Evolutionary conservation across 2,329 filamentous ascomycete species (phyloP), one percentile per base, ranked within the genome.

Genomic region (Hypoxylon sp.): DNA sequence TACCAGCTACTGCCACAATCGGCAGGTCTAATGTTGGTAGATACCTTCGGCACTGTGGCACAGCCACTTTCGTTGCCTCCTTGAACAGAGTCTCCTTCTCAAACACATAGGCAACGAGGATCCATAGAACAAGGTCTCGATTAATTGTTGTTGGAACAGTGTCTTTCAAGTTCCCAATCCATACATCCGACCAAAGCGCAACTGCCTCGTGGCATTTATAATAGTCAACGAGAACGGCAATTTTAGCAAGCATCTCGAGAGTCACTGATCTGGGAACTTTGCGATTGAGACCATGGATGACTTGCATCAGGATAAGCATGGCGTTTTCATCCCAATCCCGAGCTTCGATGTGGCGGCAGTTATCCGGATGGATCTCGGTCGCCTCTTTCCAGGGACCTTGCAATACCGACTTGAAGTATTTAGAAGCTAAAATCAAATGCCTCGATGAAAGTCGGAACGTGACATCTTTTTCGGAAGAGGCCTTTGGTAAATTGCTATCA

Each of bases 251-350:
- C 62, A 58, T 65, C 44, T 68, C 68, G 2, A 68, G 46, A 9
- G 10, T 54, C 4, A 68, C 13, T 0, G n/a, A 29, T 39, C 46
- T 29, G 5, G 65, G 68, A 2, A 68, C 62, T 2, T 29, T 17
- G 14, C 22, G 42, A 42, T 63, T 65, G 13, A 35, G 65, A n/a
- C 65, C 52, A 26, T 68, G 65, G 17, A 70, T 65, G n/a, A 68
- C 39, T 17, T 60, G 56, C 68, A 68, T 72, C 0, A 79, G 17
- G n/a, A 77, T 73, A 0, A 76, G 54, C 4, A 80, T 26, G 0
- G 77, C 76, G 0, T 74, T 66, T 4, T 63, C 10, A 47, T 80
- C 76, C 77, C 77, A 80, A 1, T 50, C 70, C 22, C 53, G 37
- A 5, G 72, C 63, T 1, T 66, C 37, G 4, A 74, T 17, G 5